phyloP scores from a whole-genome alignment of 2,329 filamentous ascomycete genomes.

The Pseudocercospora pini-densiflorae region DNA sequence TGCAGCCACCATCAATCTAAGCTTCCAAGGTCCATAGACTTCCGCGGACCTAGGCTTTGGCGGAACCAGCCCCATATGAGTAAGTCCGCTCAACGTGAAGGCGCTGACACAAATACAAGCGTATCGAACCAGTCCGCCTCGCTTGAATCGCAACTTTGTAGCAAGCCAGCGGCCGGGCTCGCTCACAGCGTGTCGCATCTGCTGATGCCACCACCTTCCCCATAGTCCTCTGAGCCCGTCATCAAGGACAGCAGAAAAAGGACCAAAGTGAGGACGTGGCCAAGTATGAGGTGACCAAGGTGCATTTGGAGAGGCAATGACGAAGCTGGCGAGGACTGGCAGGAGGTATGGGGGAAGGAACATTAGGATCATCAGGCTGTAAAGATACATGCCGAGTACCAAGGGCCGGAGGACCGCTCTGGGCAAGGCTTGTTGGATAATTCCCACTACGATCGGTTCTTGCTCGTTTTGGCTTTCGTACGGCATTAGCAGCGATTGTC shows the following conservation, averaged over 20 bases:
- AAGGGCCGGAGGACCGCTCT: constrained; percentile 28
- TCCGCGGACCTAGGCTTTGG: constrained; percentile 30
- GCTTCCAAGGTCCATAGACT: constrained; percentile 12
- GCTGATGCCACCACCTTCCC: constrained; percentile 41
- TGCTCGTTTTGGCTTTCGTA: constrained; percentile 17
- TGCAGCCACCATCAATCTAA: constrained; percentile 24
- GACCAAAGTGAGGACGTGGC: constrained; percentile 37
- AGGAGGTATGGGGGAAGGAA: constrained; percentile 33
- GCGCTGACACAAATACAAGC: constrained; percentile 30
- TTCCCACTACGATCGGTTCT: constrained; percentile 2
- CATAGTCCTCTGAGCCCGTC: constrained; percentile 37
- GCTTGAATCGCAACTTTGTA: constrained; percentile 21
- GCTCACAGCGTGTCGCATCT: constrained; percentile 34
- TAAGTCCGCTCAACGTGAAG: constrained; percentile 36
- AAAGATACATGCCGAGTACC: constrained; percentile 34
- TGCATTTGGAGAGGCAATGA: constrained; percentile 22
- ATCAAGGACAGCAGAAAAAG: constrained; percentile 24
- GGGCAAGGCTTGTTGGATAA: constrained; percentile 15
- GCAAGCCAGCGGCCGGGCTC: constrained; percentile 34
- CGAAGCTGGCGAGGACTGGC: constrained; percentile 29
- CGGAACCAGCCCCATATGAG: constrained; percentile 40
- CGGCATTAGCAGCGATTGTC: constrained; percentile 12
- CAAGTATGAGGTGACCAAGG: constrained; percentile 36
- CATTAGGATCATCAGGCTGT: constrained; percentile 33
- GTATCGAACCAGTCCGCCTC: constrained; percentile 27